A percentile compares a stretch with the other conserved stretches of the same genome.
Evolutionary conservation across 768 basidiomycete genomes (phyloP).

Genomic region (Rhodocollybia butyracea): DNA sequence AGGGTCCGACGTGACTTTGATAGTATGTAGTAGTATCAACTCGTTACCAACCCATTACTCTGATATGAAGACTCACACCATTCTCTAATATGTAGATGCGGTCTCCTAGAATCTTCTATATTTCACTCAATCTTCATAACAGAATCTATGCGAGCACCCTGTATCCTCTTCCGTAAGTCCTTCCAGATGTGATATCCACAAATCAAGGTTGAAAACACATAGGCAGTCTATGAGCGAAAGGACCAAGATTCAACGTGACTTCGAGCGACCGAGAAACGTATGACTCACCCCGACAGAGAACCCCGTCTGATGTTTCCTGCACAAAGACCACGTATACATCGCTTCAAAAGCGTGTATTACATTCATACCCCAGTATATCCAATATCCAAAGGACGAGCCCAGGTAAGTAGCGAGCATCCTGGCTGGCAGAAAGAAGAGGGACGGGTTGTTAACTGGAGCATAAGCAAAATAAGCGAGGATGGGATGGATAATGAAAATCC

Average conservation of each 20-base stretch:
- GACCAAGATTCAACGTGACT: background rate
- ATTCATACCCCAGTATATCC: no score
- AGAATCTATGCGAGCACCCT: constrained; percentile 66
- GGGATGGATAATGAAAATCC: constrained; percentile 20
- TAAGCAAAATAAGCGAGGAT: constrained; percentile 30
- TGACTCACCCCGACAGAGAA: constrained; percentile 35
- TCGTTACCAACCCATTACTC: no score
- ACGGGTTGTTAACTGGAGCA: constrained; percentile 19
- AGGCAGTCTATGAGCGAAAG: constrained; percentile 45
- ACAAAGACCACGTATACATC: no score
- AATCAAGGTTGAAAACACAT: constrained; percentile 46
- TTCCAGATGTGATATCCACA: constrained; percentile 54
- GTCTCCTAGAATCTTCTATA: no score
- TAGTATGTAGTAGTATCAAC: no score
- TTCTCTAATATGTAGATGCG: no score
- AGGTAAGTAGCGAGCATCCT: constrained; percentile 25
- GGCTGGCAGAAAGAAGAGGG: constrained; percentile 29
- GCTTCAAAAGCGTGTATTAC: no score
- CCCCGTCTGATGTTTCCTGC: no score
- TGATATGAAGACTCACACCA: no score
- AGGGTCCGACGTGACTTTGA: no score
- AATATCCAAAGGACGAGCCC: constrained; percentile 15
- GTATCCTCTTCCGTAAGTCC: constrained; percentile 55
- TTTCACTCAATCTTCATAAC: no score
- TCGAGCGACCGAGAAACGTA: background rate